Evolutionary conservation across 495 filamentous ascomycete species (phyloP), one percentile per base, ranked within the genome.

Genomic region (Penicillium egyptiacum): DNA sequence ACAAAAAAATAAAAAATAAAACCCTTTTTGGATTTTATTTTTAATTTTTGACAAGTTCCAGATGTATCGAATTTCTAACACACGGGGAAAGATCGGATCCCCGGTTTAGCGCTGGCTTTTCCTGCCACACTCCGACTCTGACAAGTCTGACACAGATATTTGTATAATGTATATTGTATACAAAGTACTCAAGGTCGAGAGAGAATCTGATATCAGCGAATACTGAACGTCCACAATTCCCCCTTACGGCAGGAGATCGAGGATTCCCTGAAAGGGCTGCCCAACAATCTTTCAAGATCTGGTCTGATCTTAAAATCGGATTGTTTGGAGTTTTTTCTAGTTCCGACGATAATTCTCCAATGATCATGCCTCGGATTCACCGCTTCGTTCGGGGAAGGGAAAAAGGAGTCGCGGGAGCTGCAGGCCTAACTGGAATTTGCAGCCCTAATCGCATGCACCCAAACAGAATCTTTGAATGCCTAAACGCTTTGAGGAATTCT

Each of bases 221-320:
- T 49, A 22, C 6, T 23, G 12, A 5, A n/a, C 25, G 25, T 35
- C 17, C 26, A 8, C n/a, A 1, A 33, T 19, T 4, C 20, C 49
- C 59, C 55, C 59, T 61, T 61, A 17, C 57, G 44, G 39, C 17
- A 33, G 41, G 20, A 49, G 43, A 28, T 25, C 23, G 26, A 33
- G 33, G 5, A 6, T 37, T 52, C 42, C 52, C 52, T 43, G 26
- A 53, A 55, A 65, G 51, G 55, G 55, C 62, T 58, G 48, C 30
- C 51, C 51, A 55, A 57, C 35, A 19, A 42, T 45, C 14, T 55
- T 48, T 48, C n/a, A 17, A 55, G 37, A 59, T 56, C 53, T 44
- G 30, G 33, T 39, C 6, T 39, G 37, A 44, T 41, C 19, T 26
- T 23, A 50, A 50, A 50, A 60, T 55, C 46, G 35, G 58, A 60